These are phyloP conservation scores for Entomortierella beljakovae DNA, from an alignment of 192 early-diverging fungal species.

Conservation along the genomic window DNA sequence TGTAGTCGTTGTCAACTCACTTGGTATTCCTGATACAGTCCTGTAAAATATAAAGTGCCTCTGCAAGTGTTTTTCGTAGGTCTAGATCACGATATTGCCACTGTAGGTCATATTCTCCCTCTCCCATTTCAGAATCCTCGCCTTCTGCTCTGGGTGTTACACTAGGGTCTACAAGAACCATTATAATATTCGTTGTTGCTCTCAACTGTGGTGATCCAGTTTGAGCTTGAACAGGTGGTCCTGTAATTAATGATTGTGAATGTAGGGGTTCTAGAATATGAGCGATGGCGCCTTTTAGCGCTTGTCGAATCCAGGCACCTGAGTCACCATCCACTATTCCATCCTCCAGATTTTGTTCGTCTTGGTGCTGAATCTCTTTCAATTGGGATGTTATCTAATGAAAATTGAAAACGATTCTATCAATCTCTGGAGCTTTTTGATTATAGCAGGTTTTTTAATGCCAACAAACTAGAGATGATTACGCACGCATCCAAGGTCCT, in stretches of 20 bases:
- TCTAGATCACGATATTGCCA: slow-evolving; percentile 28
- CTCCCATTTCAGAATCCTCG: slow-evolving; percentile 6
- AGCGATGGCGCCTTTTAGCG: slow-evolving; percentile 35
- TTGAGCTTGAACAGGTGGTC: not conserved
- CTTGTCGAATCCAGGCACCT: slow-evolving; percentile 19
- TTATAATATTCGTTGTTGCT: slow-evolving; percentile 10
- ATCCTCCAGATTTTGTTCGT: not conserved
- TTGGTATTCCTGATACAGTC: slow-evolving; percentile 19
- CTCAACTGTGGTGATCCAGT: not conserved
- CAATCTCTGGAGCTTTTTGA: not conserved
- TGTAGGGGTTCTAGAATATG: slow-evolving; percentile 28
- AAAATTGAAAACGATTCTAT: not conserved
- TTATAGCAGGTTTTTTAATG: not conserved
- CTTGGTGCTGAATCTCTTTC: slow-evolving; percentile 17
- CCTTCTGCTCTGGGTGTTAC: not conserved
- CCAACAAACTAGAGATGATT: not conserved
- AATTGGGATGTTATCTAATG: slow-evolving; percentile 30
- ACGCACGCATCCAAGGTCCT: slow-evolving; percentile 18
- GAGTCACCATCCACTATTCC: not conserved
- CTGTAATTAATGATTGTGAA: not conserved
- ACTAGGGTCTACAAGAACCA: slow-evolving; percentile 23
- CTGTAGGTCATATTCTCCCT: not conserved
- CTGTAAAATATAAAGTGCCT: slow-evolving; percentile 11
- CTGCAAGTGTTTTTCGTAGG: slow-evolving; percentile 3
- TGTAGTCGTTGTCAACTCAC: slow-evolving; percentile 14